Base-by-base conservation (phyloP, 768 basidiomycete genomes). In the Auricularia sp. region DNA sequence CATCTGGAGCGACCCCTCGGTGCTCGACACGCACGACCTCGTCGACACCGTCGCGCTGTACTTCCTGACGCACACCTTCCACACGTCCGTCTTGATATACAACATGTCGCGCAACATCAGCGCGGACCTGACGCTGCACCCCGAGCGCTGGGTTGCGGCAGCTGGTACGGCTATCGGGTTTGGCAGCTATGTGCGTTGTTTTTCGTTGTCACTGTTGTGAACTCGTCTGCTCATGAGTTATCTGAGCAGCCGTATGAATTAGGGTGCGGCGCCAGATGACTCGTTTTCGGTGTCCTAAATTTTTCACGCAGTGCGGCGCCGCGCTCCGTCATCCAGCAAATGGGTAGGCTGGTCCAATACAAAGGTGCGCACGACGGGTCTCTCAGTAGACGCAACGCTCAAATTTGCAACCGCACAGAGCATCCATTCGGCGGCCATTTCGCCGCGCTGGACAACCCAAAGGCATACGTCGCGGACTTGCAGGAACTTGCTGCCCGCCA, bases 41-140 rank as follows among this genome's bases (percentile, higher is more conserved):
- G 62, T 70, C n/a, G 63, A 65, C 36, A 70, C 66, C 16, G 69
- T 70, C 34, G 68, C 68, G 14, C 51, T 70, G 21, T 70, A 70
- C 64, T 68, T 67, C 58, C 68, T 70, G 36, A 67, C 67, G 29
- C 58, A 62, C 37, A 37, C 64, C 37, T 70, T 68, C 61, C 24
- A 65, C 16, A 65, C 69, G 7, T 67, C 66, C n/a, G 69, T 70
- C 3, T 18, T 70, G 62, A 68, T 70, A 13, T 70, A 70, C 62
- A 61, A 68, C 24, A 63, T 67, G 62, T 62, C 54, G 14, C 37
- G 54, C 11, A 4, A 29, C 24, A 34, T 65, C 5, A 33, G 59
- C 35, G 35, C 56, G 21, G 65, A 67, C 21, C 62, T 67, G 63
- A 39, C 29, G 33, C 39, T 24, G 6, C 59, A 63, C 33, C 56